Evolutionary conservation across 1,139 yeast genomes (phyloP).

Genomic region (Lodderomyces margitis): DNA sequence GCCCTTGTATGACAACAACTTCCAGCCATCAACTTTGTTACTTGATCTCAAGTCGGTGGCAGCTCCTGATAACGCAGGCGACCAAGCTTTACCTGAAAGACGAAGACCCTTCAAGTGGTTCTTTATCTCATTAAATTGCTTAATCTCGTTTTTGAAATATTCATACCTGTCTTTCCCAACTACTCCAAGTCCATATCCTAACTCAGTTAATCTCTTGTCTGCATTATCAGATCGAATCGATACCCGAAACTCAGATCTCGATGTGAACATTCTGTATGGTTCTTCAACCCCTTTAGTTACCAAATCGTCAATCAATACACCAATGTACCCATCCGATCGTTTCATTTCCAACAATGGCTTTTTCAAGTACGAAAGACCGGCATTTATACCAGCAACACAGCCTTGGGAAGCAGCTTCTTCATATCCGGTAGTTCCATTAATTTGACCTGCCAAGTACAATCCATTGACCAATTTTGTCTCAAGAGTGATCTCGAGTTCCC

Average conservation of each 20-base stretch:
- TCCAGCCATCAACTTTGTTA: slow-evolving; percentile 44
- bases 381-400: slow-evolving; percentile 91
- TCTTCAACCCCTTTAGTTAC: slow-evolving; percentile 96
- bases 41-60: slow-evolving; percentile 40
- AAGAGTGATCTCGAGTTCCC: slow-evolving; percentile 73
- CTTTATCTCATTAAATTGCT: slow-evolving; percentile 43
- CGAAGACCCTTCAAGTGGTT: slow-evolving; percentile 44
- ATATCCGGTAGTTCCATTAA: slow-evolving; percentile 97
- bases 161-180: slow-evolving; percentile 61
- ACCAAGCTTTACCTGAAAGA: slow-evolving; percentile 65
- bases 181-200: slow-evolving; percentile 67
- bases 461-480: slow-evolving; percentile 84
- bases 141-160: slow-evolving; percentile 45
- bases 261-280: slow-evolving; percentile 97
- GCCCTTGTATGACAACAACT: slow-evolving; percentile 41
- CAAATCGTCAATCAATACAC: slow-evolving; percentile 90
- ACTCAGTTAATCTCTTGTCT: slow-evolving; percentile 72
- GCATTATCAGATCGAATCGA: slow-evolving; percentile 94
- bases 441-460: slow-evolving; percentile 90
- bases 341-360: slow-evolving; percentile 54
- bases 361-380: slow-evolving; percentile 53
- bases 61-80: slow-evolving; percentile 44
- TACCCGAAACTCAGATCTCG: slow-evolving; percentile 89
- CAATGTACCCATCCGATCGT: slow-evolving; percentile 85
- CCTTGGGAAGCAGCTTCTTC: slow-evolving; percentile 99